Conservation (phyloP, 495 filamentous ascomycete species). For the Xylaria intraflava region DNA sequence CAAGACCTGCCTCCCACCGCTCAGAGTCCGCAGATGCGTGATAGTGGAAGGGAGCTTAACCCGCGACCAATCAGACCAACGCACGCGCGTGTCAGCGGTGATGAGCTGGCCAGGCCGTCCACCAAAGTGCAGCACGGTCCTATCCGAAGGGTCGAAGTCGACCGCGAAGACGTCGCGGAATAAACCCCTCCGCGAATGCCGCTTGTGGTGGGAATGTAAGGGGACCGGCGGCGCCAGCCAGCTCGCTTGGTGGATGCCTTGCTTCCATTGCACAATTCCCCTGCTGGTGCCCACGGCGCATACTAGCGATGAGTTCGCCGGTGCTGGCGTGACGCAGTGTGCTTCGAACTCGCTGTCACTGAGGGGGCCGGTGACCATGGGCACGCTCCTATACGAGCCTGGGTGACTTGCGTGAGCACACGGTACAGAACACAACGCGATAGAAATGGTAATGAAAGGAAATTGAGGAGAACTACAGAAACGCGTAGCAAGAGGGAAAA, state of each 20-base stretch:
- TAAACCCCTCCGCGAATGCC: background rate
- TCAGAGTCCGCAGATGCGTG: slow-evolving; percentile 28
- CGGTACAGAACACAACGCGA: background rate
- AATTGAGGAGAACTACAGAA: background rate
- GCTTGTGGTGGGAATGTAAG: background rate
- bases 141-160: slow-evolving; percentile 24
- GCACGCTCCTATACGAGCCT: background rate
- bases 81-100: slow-evolving; percentile 28
- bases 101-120: slow-evolving; percentile 30
- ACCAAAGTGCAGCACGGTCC: slow-evolving; percentile 28
- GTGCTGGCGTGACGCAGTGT: slow-evolving; percentile 16
- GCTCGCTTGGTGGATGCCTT: background rate
- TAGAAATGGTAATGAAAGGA: background rate
- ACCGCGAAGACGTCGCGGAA: slow-evolving; percentile 18
- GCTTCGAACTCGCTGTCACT: background rate
- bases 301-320: slow-evolving; percentile 11
- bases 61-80: slow-evolving; percentile 10
- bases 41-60: slow-evolving; percentile 15
- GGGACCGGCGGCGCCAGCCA: background rate
- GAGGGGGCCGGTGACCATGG: background rate
- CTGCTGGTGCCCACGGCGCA: slow-evolving; percentile 29
- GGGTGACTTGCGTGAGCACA: background rate
- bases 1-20: slow-evolving; percentile 26
- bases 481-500: background rate
- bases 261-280: slow-evolving; percentile 18